phyloP scores from a whole-genome alignment of 2,329 filamentous ascomycete genomes.

The Fusarium subtropicale region DNA sequence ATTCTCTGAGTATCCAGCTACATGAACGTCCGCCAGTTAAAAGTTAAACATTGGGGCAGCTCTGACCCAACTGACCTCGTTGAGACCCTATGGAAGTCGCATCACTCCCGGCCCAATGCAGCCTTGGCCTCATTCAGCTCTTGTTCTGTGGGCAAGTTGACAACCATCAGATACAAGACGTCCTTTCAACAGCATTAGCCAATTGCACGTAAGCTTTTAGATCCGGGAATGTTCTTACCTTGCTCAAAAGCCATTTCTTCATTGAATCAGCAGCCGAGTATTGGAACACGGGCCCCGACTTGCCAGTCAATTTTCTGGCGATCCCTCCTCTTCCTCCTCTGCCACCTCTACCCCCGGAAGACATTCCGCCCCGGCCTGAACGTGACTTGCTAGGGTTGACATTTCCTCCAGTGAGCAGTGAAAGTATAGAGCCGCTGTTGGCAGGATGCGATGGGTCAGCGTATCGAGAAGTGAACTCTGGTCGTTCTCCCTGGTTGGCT shows the following conservation, averaged over 20 bases:
- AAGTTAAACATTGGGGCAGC: neutral
- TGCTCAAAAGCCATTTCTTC: constrained; percentile 15
- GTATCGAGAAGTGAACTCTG: constrained; percentile 15
- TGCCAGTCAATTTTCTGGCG: neutral
- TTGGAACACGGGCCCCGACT: neutral
- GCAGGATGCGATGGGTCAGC: constrained; percentile 15
- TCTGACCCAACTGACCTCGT: neutral
- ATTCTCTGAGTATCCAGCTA: neutral
- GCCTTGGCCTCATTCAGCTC: constrained; percentile 9
- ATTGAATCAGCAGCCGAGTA: constrained; percentile 6
- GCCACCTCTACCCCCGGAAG: neutral
- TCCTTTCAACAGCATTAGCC: neutral
- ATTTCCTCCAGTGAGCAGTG: constrained; percentile 12
- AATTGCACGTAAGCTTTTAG: accelerated
- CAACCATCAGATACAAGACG: constrained; percentile 18
- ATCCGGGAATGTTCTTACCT: neutral
- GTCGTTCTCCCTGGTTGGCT: constrained; percentile 12
- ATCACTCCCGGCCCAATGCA: neutral
- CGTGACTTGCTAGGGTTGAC: constrained; percentile 2
- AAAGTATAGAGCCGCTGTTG: constrained; percentile 12
- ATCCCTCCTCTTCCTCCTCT: neutral
- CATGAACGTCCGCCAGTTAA: too few species aligned
- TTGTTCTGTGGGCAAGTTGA: constrained; percentile 8
- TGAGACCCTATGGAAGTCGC: too few species aligned
- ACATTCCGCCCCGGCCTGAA: neutral